Conservation (phyloP, 345 rosid genomes). For the Raphanus sativus region DNA sequence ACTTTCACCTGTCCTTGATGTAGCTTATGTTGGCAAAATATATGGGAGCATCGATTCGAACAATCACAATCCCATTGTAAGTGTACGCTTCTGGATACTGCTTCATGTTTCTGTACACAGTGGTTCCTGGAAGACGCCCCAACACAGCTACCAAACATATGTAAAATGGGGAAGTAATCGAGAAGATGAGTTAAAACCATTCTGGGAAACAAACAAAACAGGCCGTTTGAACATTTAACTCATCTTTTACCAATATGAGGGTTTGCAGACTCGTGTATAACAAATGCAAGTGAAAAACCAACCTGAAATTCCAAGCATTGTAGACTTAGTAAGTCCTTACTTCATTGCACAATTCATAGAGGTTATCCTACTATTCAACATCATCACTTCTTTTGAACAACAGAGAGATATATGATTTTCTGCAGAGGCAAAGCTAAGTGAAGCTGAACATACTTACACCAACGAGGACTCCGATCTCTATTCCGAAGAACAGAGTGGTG, state of each 20-base stretch:
- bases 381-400: no score
- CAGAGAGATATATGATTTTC: no score
- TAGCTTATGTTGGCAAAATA: slow-evolving; percentile 94
- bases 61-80: slow-evolving; percentile 90
- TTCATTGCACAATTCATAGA: neutral
- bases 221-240: neutral
- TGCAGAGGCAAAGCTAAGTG: neutral
- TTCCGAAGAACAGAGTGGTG: slow-evolving; percentile 84
- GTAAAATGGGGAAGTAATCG: no score
- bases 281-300: slow-evolving; percentile 92
- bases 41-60: slow-evolving; percentile 90
- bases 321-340: neutral
- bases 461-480: slow-evolving; percentile 93
- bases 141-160: slow-evolving; percentile 51
- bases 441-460: slow-evolving; percentile 55
- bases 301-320: slow-evolving; percentile 39
- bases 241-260: slow-evolving; percentile 71
- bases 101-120: slow-evolving; percentile 78
- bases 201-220: no score
- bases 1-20: slow-evolving; percentile 77
- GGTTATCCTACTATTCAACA: no score
- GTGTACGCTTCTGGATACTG: slow-evolving; percentile 96
- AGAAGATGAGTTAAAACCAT: neutral
- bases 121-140: slow-evolving; percentile 99
- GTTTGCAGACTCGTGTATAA: slow-evolving; percentile 97